Percentiles rank a stretch among this genome's conserved stretches.
Evolutionary conservation across 129 eudicot species (phyloP).

Genomic region (Escallonia rubra): DNA sequence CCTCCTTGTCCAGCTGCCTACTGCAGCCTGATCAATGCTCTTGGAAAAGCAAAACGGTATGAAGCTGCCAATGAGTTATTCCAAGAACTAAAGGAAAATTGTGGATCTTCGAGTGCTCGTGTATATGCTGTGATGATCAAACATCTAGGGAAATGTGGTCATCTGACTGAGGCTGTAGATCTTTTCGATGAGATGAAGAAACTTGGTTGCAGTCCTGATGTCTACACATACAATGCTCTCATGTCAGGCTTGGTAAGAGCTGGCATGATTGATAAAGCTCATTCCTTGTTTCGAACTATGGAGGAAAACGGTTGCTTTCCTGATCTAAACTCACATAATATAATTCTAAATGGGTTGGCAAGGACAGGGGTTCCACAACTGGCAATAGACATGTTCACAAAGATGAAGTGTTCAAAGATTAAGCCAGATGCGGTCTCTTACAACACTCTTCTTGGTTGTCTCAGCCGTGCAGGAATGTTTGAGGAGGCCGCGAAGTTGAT

Average conservation of each 20-base stretch:
- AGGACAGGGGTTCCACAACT: constrained; percentile 69
- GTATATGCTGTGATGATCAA: constrained; percentile 93
- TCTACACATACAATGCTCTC: constrained; percentile 81
- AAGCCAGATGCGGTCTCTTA: constrained; percentile 86
- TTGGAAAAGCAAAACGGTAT: constrained; percentile 83
- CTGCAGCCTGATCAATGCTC: constrained; percentile 76
- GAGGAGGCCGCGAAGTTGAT: constrained; percentile 91
- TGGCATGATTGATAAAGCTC: constrained; percentile 77
- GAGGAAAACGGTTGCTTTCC: constrained; percentile 71
- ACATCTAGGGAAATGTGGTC: constrained; percentile 83
- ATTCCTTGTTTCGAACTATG: constrained; percentile 59
- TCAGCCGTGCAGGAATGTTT: constrained; percentile 96
- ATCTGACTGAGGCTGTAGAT: constrained; percentile 55
- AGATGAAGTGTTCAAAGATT: constrained; percentile 55
- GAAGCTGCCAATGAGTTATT: constrained; percentile 93
- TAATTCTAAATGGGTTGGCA: constrained; percentile 75
- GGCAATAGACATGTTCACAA: constrained; percentile 65
- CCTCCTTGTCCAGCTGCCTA: constrained; percentile 96
- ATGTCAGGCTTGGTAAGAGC: constrained; percentile 89
- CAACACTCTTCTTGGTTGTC: constrained; percentile 80
- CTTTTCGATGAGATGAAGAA: constrained; percentile 75
- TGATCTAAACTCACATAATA: constrained; percentile 79
- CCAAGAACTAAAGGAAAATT: constrained; percentile 82
- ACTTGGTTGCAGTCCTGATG: constrained; percentile 57
- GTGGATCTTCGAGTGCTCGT: constrained; percentile 74